Base-by-base conservation (phyloP, 139 green algal species). In the Pseudopediastrum boryanum region DNA sequence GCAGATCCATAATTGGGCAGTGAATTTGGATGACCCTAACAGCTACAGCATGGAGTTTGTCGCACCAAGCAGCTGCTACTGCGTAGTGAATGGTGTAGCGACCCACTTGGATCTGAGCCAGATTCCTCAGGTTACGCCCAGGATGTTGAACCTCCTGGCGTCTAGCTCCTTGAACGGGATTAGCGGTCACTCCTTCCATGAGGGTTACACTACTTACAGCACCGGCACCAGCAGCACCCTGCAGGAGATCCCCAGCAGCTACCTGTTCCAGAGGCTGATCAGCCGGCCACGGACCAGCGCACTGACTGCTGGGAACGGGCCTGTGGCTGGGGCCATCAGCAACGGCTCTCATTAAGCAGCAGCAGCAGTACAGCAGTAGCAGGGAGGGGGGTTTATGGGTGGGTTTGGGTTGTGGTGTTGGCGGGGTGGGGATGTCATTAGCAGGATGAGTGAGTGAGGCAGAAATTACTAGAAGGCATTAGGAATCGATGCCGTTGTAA, bases 1-100 rank as follows among this genome's bases (percentile, higher is more conserved):
- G 43, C 90, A 97, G 83, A 93, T 97, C 85, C 93, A 97, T 86
- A 90, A 89, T 79, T 94, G 89, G 89, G 81, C 78, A 35, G 68
- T 76, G 23, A 52, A 88, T 41, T 86, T 90, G 48, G 83, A 87
- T 29, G 69, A 74, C 29, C 85, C 89, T 52, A 27, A 23, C 43
- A 43, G 33, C 25, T 71, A 71, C 44, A 89, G 88, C 82, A 81
- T 96, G 33, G 92, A 96, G 89, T 94, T 91, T 71, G 86, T 96
- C 16, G 83, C 81, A 0, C 90, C 90, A 36, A 71, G 72, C 54
- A 81, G 79, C 27, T 80, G 87, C 12, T 94, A 94, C 78, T 80
- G 85, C 23, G 89, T 94, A 2, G 81, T 94, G 9, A 84, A 93
- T 62, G 92, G 92, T 43, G 63, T 89, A 39, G 83, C 84, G 50